phyloP scores from a whole-genome alignment of 306 rosid species.

The Lablab purpureus region DNA sequence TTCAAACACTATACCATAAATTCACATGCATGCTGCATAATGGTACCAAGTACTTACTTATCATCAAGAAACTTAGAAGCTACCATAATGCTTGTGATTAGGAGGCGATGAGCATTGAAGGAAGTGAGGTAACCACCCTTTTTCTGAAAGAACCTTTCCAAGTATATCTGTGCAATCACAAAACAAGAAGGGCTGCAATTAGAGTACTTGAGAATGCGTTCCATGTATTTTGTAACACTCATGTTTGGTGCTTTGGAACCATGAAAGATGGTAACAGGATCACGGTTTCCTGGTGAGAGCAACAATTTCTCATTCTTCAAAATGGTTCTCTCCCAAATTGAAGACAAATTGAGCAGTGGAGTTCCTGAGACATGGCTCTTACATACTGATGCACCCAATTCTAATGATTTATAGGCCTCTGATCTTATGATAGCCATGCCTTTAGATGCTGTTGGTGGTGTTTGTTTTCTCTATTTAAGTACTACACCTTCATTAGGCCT shows the following conservation, averaged over 20 bases:
- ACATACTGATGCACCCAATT: background rate
- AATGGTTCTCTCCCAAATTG: conserved; percentile 55
- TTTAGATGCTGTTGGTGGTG: background rate
- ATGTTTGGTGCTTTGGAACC: conserved; percentile 61
- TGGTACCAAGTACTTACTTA: conserved; percentile 28
- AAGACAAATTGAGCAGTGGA: conserved; percentile 53
- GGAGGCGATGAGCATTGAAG: conserved; percentile 68
- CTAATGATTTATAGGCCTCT: conserved; percentile 42
- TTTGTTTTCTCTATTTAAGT: background rate
- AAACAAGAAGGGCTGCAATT: conserved; percentile 69
- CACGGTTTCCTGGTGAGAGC: conserved; percentile 41
- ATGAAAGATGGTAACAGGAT: conserved; percentile 60
- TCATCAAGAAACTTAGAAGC: conserved; percentile 72
- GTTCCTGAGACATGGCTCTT: background rate
- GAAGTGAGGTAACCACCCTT: conserved; percentile 59
- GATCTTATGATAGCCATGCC: conserved; percentile 2
- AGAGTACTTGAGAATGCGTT: conserved; percentile 67
- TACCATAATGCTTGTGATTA: conserved; percentile 63
- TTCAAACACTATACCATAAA: too few relatives aligned
- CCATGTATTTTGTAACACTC: conserved; percentile 59
- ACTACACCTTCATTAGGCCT: background rate
- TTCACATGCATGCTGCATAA: too few relatives aligned
- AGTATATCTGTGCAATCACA: conserved; percentile 71
- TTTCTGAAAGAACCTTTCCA: conserved; percentile 60
- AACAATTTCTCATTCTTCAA: conserved; percentile 54